phyloP scores from a whole-genome alignment of 768 basidiomycete species.

The Russula vinacea region DNA sequence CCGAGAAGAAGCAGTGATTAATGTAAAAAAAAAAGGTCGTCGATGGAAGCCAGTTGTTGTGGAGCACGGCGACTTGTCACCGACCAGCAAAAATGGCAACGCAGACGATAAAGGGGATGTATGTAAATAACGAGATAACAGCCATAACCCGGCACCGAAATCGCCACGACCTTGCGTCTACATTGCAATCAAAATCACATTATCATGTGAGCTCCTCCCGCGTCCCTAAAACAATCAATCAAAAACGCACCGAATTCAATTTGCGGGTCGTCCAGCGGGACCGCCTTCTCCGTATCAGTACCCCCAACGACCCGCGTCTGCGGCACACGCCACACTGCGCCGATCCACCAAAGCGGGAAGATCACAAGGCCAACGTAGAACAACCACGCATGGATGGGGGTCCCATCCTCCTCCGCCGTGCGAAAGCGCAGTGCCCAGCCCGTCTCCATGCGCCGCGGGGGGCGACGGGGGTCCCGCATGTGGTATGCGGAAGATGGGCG shows the following conservation, averaged over 20 bases:
- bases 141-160: conserved; percentile 72
- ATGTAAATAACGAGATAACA: conserved; percentile 63
- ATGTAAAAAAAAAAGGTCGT: not conserved
- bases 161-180: conserved; percentile 75
- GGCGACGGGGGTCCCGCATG: conserved; percentile 76
- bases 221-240: conserved; percentile 6
- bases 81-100: conserved; percentile 56
- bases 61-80: conserved; percentile 9
- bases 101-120: conserved; percentile 74
- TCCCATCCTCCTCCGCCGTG: conserved; percentile 49
- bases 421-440: conserved; percentile 59
- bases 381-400: conserved; percentile 67
- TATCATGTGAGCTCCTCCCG: conserved; percentile 7
- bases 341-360: conserved; percentile 66
- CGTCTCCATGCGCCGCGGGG: conserved; percentile 55
- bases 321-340: conserved; percentile 53
- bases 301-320: conserved; percentile 60
- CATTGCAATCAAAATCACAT: conserved; percentile 1
- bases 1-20: conserved; percentile 2
- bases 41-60: not conserved
- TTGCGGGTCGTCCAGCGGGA: conserved; percentile 75
- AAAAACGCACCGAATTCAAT: conserved; percentile 66
- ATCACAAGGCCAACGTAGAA: conserved; percentile 71
- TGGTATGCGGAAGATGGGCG: conserved; percentile 56
- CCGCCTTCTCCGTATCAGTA: conserved; percentile 58